Evolutionary conservation across 768 basidiomycete genomes (phyloP), one percentile per base, ranked within the genome.

Genomic region (Tulasnella sp.): DNA sequence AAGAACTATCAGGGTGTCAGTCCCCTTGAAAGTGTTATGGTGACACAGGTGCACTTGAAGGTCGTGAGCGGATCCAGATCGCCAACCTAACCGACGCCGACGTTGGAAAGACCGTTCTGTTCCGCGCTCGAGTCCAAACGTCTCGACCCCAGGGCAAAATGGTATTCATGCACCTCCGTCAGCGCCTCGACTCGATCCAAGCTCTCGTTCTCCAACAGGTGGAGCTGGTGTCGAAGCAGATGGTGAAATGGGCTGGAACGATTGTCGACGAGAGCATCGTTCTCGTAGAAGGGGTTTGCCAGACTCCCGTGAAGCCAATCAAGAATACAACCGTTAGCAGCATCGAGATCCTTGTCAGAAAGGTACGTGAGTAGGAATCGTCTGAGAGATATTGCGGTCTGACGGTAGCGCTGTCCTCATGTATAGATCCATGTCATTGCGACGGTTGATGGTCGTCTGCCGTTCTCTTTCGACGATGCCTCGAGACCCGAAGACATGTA

Each of bases 401-500:
- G n/a, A n/a, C n/a, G n/a, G n/a, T n/a, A n/a, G n/a, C n/a, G 38
- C 29, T 14, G 29, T n/a, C n/a, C n/a, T n/a, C n/a, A n/a, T n/a
- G n/a, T n/a, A n/a, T 34, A 98, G 96, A 83, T 98, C 45, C 89
- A 92, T 85, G 86, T 96, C 40, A 84, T 96, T 78, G 89, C 94
- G 72, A 92, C 91, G 25, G 85, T 95, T 42, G 91, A 94, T n/a
- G 79, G 81, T 12, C 87, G 90, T 67, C 86, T 98, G 39, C 95
- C 97, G 0, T 99, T 99, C 85, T 90, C 91, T 40, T 86, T 99
- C 34, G 96, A 97, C 42, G 97, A 99, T 82, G 97, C 97, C 34
- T 88, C 91, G 52, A 88, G 96, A 40, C 88, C 95, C 0, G 96
- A 97, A 79, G 85, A 86, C 9, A 92, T 93, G 64, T 86, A 87